Conservation (phyloP, 2,329 filamentous ascomycete genomes). For the Colletotrichum cordylinicola region DNA sequence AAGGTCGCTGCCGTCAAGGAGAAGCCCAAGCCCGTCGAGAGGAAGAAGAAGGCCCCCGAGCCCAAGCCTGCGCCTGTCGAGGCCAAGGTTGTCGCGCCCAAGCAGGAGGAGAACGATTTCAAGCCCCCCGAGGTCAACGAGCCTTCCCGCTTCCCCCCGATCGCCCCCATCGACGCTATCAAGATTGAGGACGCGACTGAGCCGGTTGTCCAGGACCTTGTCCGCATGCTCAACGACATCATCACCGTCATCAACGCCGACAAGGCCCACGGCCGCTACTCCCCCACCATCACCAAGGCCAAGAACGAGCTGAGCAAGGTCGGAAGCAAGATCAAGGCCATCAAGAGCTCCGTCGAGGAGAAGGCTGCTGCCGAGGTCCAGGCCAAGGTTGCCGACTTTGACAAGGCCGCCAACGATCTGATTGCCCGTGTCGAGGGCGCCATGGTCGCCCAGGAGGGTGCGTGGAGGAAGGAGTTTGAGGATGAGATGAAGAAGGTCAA, state of each 20-base stretch:
- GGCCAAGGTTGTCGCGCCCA: conserved; percentile 30
- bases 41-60: conserved; percentile 20
- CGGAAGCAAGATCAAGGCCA: conserved; percentile 75
- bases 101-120: conserved; percentile 42
- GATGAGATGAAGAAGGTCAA: conserved; percentile 82
- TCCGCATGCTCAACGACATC: conserved; percentile 95
- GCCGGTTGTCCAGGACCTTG: conserved; percentile 88
- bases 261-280: conserved; percentile 78
- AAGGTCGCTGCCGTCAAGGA: conserved; percentile 32
- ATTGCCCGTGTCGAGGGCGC: conserved; percentile 84
- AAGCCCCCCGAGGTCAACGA: conserved; percentile 69
- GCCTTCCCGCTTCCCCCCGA: conserved; percentile 67
- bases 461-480: conserved; percentile 88
- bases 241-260: conserved; percentile 93
- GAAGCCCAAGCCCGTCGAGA: conserved; percentile 32
- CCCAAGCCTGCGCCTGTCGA: conserved; percentile 30
- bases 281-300: conserved; percentile 79
- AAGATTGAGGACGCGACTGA: conserved; percentile 79
- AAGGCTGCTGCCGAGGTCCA: conserved; percentile 78
- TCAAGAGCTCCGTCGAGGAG: conserved; percentile 74
- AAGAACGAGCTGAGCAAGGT: conserved; percentile 83
- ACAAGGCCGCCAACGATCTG: conserved; percentile 86
- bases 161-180: conserved; percentile 79
- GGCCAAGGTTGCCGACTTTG: conserved; percentile 78
- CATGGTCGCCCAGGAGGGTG: conserved; percentile 79